Evolutionary conservation across 805 yeast genomes (phyloP).

Genomic region (Kockiozyma suomiensis): DNA sequence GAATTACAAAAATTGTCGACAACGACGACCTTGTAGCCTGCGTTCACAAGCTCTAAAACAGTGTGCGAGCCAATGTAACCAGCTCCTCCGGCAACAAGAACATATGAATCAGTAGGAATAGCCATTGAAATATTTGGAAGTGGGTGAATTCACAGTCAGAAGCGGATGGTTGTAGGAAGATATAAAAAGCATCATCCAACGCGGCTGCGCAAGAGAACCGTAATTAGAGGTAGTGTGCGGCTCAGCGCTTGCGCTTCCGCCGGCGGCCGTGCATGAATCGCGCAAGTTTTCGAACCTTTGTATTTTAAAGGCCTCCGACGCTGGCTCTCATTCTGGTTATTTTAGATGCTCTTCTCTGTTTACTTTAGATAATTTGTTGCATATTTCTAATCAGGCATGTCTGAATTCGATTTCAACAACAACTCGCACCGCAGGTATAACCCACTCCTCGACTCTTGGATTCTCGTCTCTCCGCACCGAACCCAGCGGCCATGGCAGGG

Average conservation of each 20-base stretch:
- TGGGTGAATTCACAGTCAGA: no score
- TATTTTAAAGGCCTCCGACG: no score
- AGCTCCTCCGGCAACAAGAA: conserved; percentile 82
- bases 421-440: conserved; percentile 67
- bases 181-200: neutral
- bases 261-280: no score
- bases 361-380: no score
- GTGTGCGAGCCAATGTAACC: conserved; percentile 88
- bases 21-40: conserved; percentile 70
- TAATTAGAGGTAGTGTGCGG: neutral
- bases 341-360: no score
- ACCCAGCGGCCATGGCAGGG: conserved; percentile 84
- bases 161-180: no score
- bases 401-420: conserved; percentile 31
- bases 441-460: conserved; percentile 69
- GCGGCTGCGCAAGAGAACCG: neutral
- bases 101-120: conserved; percentile 41
- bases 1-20: conserved; percentile 73
- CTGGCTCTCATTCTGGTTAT: no score
- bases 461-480: conserved; percentile 74
- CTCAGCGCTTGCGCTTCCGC: conserved; percentile 16
- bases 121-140: neutral
- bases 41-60: conserved; percentile 60
- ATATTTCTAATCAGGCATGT: no score
- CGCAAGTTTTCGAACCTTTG: no score